Base-by-base conservation (phyloP, 345 rosid genomes). In the Acer yangbiense region DNA sequence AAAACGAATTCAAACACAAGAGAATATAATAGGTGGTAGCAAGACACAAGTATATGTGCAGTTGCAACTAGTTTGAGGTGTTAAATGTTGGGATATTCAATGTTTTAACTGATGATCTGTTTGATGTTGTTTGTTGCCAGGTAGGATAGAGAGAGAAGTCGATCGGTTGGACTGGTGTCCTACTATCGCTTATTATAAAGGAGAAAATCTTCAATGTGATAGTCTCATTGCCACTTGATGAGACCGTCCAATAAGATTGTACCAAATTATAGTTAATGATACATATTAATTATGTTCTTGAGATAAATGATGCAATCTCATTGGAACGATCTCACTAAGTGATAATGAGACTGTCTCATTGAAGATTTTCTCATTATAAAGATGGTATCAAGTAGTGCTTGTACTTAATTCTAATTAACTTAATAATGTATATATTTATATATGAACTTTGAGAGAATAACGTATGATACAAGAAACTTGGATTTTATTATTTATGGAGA, bases 121-220 rank as follows among this genome's bases (percentile, higher is more conserved):
- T 72, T 57, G 29, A 27, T 57, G 52, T 39, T 57, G 50, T 57
- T 68, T 72, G 65, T 57, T 72, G 65, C 65, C 75, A 72, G 66
- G 75, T 57, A 58, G 8, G 65, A 35, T 57, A 55, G 50, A 27
- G 50, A 27, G 10, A 44, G 35, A 21, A 55, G 75, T 72, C 44
- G 32, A 60, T 60, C 23, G 20, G 64, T 60, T 60, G 65, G 66
- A 35, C 52, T 39, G 32, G 35, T 58, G 75, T 72, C 75, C 35
- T 55, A 11, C 52, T 58, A 8, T 58, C 25, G 35, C 52, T 58
- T 71, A n/a, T 72, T 55, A 35, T 72, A 32, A 2, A 2, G 32
- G 5, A 32, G 2, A 32, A 32, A 32, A 32, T 3, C 35, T 32
- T 32, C 0, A 32, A 32, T 3, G 5, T 0, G 5, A 32, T 3